Conservation (phyloP, 176 grass and related monocot species). For the Carex kokanica region DNA sequence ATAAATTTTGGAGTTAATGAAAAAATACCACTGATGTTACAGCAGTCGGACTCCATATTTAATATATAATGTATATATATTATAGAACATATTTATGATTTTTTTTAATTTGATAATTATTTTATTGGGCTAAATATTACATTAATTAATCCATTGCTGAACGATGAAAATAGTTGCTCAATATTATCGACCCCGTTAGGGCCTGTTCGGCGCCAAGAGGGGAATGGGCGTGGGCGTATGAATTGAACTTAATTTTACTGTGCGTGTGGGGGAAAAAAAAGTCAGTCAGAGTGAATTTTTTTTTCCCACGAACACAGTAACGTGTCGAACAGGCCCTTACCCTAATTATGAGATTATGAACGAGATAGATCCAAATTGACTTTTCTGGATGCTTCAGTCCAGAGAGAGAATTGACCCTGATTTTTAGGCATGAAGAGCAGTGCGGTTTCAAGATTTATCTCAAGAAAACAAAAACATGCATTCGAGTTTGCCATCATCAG, state of each 20-base stretch:
- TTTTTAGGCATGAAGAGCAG: background rate
- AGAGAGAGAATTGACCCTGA: background rate
- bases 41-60: background rate
- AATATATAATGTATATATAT: background rate
- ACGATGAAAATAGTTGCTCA: background rate
- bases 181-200: background rate
- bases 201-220: too few species aligned
- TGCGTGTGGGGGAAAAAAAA: too few species aligned
- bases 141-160: background rate
- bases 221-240: too few species aligned
- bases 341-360: background rate
- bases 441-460: constrained; percentile 8
- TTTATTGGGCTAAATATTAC: background rate
- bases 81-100: too few species aligned
- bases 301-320: too few species aligned
- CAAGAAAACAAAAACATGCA: background rate
- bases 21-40: too few species aligned
- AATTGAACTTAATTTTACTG: too few species aligned
- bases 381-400: too few species aligned
- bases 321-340: too few species aligned
- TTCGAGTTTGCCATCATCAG: background rate
- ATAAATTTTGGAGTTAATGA: too few species aligned
- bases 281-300: too few species aligned
- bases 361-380: background rate
- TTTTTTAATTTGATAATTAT: too few species aligned